Conservation (phyloP, 768 basidiomycete species). For the Thelephora aurantiotincta region DNA sequence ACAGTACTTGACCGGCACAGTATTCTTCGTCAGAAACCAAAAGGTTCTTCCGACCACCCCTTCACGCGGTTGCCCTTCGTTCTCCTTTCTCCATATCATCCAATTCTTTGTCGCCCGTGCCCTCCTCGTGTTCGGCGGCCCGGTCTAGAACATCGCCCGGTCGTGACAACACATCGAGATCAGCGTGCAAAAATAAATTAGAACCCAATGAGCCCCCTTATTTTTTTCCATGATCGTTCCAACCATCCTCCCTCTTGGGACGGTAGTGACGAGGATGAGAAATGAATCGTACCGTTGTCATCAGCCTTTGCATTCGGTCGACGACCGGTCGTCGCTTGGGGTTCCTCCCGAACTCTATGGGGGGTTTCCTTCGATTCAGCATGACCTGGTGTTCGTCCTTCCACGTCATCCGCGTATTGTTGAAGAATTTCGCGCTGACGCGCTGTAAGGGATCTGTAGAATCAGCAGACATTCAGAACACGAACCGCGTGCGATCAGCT, state of each 20-base stretch:
- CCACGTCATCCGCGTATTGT: conserved; percentile 86
- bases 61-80: conserved; percentile 34
- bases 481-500: conserved; percentile 1
- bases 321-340: conserved; percentile 8
- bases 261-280: conserved; percentile 40
- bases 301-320: conserved; percentile 14
- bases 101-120: conserved; percentile 14
- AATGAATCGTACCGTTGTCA: conserved; percentile 70
- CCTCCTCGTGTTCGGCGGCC: conserved; percentile 16
- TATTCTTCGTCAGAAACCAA: too few relatives aligned
- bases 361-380: conserved; percentile 8
- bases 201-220: conserved; percentile 56
- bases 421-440: conserved; percentile 82
- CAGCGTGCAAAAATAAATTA: conserved; percentile 32
- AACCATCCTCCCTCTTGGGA: conserved; percentile 44
- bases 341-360: conserved; percentile 12
- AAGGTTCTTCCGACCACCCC: conserved; percentile 4
- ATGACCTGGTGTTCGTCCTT: conserved; percentile 34
- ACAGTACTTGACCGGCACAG: too few relatives aligned
- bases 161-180: conserved; percentile 3
- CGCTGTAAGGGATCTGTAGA: conserved; percentile 57
- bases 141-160: conserved; percentile 7
- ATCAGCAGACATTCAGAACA: conserved; percentile 2
- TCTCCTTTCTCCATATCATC: conserved; percentile 28
- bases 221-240: conserved; percentile 51